phyloP scores from a whole-genome alignment of 345 rosid genomes.

The Toxicodendron radicans region DNA sequence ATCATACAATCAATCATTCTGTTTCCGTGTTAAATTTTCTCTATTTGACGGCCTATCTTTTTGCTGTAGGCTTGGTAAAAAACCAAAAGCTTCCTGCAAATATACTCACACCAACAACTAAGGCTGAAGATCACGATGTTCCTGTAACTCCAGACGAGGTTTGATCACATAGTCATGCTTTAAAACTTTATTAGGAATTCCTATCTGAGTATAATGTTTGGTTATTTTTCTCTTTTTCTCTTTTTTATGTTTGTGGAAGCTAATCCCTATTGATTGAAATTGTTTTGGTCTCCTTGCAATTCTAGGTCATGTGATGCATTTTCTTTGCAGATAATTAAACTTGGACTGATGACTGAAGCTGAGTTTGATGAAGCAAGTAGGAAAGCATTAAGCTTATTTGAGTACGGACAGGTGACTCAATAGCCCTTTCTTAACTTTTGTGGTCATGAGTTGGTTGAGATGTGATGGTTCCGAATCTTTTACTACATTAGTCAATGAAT shows the following conservation, averaged over 20 bases:
- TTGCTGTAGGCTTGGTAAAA: constrained; percentile 58
- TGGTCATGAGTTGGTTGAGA: neutral
- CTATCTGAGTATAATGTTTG: neutral
- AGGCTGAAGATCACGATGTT: constrained; percentile 82
- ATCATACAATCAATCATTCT: constrained; percentile 6
- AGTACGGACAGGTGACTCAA: constrained; percentile 78
- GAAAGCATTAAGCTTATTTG: constrained; percentile 82
- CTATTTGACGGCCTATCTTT: constrained; percentile 4
- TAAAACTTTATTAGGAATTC: neutral
- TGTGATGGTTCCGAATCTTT: constrained; percentile 6
- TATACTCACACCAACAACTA: constrained; percentile 87
- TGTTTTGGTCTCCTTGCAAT: constrained; percentile 5
- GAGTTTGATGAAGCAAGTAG: constrained; percentile 83
- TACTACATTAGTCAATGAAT: neutral
- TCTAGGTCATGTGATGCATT: constrained; percentile 15
- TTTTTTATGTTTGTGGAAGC: neutral
- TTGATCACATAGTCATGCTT: constrained; percentile 10
- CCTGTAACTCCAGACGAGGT: constrained; percentile 81
- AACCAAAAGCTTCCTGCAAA: constrained; percentile 69
- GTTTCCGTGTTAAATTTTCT: constrained; percentile 2
- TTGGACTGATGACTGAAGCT: constrained; percentile 79
- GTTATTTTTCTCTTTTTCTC: neutral
- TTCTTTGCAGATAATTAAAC: constrained; percentile 62
- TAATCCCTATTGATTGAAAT: constrained; percentile 1
- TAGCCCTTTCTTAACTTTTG: neutral